A percentile compares a stretch with the other conserved stretches of the same genome.
Evolutionary conservation across 257 asterid species (phyloP).

Genomic region (Gentiana dahurica): DNA sequence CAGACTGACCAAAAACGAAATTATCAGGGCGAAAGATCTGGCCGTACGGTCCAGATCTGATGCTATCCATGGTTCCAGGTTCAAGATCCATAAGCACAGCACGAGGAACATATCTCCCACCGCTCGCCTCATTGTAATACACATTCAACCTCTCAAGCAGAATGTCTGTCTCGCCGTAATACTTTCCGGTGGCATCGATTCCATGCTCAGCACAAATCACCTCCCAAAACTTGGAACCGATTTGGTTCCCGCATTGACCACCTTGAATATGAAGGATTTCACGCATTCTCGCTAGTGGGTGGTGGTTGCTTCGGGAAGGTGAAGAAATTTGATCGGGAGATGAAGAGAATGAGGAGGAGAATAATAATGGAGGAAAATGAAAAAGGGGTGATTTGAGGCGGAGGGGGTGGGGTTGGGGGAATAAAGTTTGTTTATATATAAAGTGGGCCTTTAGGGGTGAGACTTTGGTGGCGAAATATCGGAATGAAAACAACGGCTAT

Average conservation of each 20-base stretch:
- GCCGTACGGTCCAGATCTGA: conserved; percentile 34
- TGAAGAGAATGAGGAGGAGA: too few relatives aligned
- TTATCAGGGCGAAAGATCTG: conserved; percentile 44
- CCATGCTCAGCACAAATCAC: conserved; percentile 47
- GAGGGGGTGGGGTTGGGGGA: too few relatives aligned
- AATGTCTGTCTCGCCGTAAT: conserved; percentile 31
- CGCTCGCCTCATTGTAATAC: conserved; percentile 38
- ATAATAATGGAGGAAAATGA: too few relatives aligned
- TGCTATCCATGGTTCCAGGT: conserved; percentile 45
- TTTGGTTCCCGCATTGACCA: conserved; percentile 48
- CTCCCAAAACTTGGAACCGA: conserved; percentile 45
- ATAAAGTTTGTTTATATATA: too few relatives aligned
- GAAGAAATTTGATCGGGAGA: too few relatives aligned
- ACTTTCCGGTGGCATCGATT: conserved; percentile 36
- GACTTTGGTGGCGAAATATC: too few relatives aligned
- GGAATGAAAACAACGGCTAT: too few relatives aligned
- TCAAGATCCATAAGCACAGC: conserved; percentile 45
- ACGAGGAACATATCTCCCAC: conserved; percentile 35
- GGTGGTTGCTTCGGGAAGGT: too few relatives aligned
- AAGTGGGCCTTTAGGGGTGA: too few relatives aligned
- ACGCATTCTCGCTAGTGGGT: conserved; percentile 19
- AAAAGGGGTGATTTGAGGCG: too few relatives aligned
- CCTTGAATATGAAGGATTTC: conserved; percentile 46
- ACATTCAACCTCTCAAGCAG: conserved; percentile 39
- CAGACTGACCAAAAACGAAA: conserved; percentile 40